Evolutionary conservation across 306 rosid species (phyloP).

Genomic region (Alnus glutinosa): DNA sequence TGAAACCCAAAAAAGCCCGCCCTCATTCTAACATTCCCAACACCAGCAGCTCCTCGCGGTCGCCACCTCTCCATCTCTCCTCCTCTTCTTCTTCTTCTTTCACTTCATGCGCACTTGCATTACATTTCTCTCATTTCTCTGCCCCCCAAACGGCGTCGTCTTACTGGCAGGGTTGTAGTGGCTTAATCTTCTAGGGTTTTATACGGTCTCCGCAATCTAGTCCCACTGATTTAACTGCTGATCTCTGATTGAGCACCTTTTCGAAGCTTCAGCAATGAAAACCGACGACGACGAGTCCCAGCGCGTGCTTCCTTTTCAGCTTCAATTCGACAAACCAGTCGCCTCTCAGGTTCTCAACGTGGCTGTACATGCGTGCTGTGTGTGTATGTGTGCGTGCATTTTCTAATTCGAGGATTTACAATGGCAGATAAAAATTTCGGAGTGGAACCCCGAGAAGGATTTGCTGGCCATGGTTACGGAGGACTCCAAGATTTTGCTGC

Average conservation of each 20-base stretch:
- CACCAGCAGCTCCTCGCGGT: background rate
- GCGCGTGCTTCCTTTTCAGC: constrained; percentile 81
- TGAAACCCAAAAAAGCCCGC: constrained; percentile 25
- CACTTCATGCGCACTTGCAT: too few relatives aligned
- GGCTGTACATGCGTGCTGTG: background rate
- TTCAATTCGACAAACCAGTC: constrained; percentile 84
- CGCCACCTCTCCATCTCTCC: too few relatives aligned
- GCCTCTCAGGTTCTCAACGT: constrained; percentile 65
- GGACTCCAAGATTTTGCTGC: constrained; percentile 87
- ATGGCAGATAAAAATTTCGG: constrained; percentile 73
- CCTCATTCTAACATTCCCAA: background rate
- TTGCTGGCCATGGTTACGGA: constrained; percentile 94
- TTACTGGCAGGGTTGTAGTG: background rate
- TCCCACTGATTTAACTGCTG: background rate
- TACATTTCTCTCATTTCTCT: background rate
- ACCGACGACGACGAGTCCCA: constrained; percentile 74
- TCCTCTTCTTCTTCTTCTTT: too few relatives aligned
- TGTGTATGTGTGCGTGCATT: constrained; percentile 8
- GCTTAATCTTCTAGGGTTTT: background rate
- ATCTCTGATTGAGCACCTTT: background rate
- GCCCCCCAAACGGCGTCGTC: background rate
- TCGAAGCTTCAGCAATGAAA: constrained; percentile 47
- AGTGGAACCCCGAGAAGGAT: constrained; percentile 98
- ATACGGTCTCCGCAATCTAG: background rate
- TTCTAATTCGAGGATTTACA: constrained; percentile 18